Percentiles rank a stretch among this genome's conserved stretches.
Conservation (phyloP, 352 stramenopile species). For the Phytopythium oedochilum region DNA sequence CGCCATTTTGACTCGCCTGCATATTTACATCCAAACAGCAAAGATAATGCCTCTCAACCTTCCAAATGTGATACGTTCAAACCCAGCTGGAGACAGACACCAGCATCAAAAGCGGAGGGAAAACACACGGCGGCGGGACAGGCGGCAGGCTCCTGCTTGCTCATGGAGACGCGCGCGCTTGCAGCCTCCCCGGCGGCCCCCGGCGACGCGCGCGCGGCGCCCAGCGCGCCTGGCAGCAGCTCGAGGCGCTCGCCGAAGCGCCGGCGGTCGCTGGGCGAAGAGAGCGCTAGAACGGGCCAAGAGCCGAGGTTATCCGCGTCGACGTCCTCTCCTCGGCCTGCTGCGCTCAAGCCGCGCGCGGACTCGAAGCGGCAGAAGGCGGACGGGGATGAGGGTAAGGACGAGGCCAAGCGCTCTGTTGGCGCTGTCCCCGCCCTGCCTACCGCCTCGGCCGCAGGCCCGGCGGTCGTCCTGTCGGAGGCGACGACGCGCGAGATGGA, state of each 20-base stretch:
- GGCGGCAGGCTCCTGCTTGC: neutral
- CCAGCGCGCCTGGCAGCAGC: neutral
- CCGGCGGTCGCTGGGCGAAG: neutral
- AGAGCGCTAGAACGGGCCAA: neutral
- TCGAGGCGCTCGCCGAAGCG: neutral
- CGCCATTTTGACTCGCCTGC: neutral
- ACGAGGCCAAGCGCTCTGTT: too few species aligned
- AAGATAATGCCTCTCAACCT: too few species aligned
- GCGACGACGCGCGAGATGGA: constrained; percentile 25
- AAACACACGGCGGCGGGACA: neutral
- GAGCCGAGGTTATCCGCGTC: neutral
- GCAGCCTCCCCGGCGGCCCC: neutral
- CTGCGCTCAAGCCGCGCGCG: too few species aligned
- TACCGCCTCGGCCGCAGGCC: too few species aligned
- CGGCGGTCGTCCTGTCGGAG: neutral
- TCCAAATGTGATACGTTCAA: too few species aligned
- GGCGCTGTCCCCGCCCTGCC: too few species aligned
- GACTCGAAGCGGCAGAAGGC: too few species aligned
- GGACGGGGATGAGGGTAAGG: too few species aligned
- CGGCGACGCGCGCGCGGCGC: neutral
- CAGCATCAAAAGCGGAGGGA: neutral
- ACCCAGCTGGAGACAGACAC: too few species aligned
- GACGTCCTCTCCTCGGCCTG: too few species aligned
- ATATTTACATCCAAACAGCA: too few species aligned
- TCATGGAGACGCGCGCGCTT: neutral